A percentile compares a stretch with the other conserved stretches of the same genome.
These are phyloP conservation scores for Cadophora malorum DNA, from an alignment of 2,329 filamentous ascomycete species.

Conservation along the genomic window DNA sequence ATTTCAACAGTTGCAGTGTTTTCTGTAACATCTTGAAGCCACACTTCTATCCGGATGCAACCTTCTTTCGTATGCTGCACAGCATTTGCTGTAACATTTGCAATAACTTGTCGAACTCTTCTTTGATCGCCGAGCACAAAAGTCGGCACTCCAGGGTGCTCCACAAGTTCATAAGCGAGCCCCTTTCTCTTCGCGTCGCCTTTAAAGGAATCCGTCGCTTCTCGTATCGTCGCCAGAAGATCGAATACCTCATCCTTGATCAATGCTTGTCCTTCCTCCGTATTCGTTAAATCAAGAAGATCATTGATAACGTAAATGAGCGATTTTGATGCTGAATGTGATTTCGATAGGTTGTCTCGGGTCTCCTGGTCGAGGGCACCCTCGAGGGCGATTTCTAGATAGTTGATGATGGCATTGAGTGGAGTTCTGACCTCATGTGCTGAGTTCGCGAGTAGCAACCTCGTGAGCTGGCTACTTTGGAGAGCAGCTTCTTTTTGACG, in stretches of 20 bases:
- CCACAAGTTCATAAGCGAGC: slow-evolving; percentile 71
- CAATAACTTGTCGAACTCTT: slow-evolving; percentile 80
- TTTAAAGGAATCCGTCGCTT: slow-evolving; percentile 77
- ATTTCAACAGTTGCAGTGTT: slow-evolving; percentile 73
- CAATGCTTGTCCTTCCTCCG: slow-evolving; percentile 79
- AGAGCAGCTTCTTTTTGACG: slow-evolving; percentile 85
- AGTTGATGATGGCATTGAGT: slow-evolving; percentile 93
- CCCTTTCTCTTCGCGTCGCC: slow-evolving; percentile 78
- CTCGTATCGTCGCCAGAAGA: slow-evolving; percentile 71
- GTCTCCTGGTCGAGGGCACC: slow-evolving; percentile 81
- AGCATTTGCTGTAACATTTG: slow-evolving; percentile 85
- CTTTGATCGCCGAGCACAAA: slow-evolving; percentile 80
- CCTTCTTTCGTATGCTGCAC: slow-evolving; percentile 77
- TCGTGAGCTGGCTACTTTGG: slow-evolving; percentile 81
- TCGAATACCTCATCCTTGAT: slow-evolving; percentile 84
- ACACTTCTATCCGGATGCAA: slow-evolving; percentile 73
- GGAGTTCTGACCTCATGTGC: slow-evolving; percentile 92
- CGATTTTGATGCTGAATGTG: slow-evolving; percentile 90
- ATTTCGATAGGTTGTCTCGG: slow-evolving; percentile 81
- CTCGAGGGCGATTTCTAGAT: slow-evolving; percentile 88
- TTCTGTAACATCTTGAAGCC: slow-evolving; percentile 60
- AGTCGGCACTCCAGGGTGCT: slow-evolving; percentile 72
- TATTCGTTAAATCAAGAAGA: slow-evolving; percentile 85
- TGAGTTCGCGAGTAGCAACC: slow-evolving; percentile 81
- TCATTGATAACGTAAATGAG: slow-evolving; percentile 95